phyloP scores from a whole-genome alignment of 2,329 filamentous ascomycete genomes.

The Fusarium miscanthi region DNA sequence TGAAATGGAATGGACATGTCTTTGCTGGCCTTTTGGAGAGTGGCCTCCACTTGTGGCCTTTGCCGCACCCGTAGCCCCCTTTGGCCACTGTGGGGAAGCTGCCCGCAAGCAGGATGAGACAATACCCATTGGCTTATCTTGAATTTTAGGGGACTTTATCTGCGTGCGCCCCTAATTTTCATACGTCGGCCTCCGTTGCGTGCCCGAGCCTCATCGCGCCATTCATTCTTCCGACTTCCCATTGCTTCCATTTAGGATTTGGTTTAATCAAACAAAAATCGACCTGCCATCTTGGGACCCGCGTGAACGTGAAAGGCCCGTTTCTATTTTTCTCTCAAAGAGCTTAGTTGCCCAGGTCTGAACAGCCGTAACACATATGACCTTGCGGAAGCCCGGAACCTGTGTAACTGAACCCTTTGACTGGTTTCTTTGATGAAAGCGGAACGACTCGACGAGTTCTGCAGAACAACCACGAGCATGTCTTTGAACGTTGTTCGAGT shows the following conservation, averaged over 20 bases:
- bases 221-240: slow-evolving; percentile 40
- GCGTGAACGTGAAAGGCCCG: not conserved
- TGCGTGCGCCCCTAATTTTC: slow-evolving; percentile 12
- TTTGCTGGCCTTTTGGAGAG: slow-evolving; percentile 46
- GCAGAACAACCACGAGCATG: not conserved
- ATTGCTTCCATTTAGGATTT: slow-evolving; percentile 30
- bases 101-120: slow-evolving; percentile 2
- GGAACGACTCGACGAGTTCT: not conserved
- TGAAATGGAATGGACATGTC: slow-evolving; percentile 37
- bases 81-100: slow-evolving; percentile 40
- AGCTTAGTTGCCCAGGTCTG: not conserved
- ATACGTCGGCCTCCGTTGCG: slow-evolving; percentile 14
- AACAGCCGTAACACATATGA: not conserved
- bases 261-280: slow-evolving; percentile 10
- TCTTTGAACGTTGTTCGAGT: slow-evolving; percentile 7
- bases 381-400: not conserved
- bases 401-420: slow-evolving; percentile 6
- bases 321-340: slow-evolving; percentile 1
- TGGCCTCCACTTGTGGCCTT: slow-evolving; percentile 32
- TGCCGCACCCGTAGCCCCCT: slow-evolving; percentile 35
- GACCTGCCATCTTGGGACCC: slow-evolving; percentile 3
- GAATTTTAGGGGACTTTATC: slow-evolving; percentile 30
- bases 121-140: slow-evolving; percentile 17
- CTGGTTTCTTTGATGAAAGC: not conserved
- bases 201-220: slow-evolving; percentile 33